Conservation (phyloP, 2,329 filamentous ascomycete genomes). For the Fusarium circinatum region DNA sequence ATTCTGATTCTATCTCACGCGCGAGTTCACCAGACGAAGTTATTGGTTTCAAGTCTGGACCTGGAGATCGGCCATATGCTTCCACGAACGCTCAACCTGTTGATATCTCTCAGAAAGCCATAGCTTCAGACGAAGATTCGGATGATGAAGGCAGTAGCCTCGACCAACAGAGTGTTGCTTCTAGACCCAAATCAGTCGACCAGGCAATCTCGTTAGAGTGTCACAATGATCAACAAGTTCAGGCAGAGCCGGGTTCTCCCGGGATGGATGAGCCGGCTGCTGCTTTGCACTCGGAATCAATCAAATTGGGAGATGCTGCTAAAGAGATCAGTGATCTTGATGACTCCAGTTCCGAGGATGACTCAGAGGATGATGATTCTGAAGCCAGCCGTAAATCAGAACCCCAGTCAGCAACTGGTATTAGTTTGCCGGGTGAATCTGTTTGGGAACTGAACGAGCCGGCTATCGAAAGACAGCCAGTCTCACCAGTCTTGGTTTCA, state of each 20-base stretch:
- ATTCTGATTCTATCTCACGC: neutral
- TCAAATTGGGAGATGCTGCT: neutral
- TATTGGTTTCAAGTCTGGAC: neutral
- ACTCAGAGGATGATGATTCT: conserved; percentile 3
- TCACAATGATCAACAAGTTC: neutral
- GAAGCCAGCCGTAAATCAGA: neutral
- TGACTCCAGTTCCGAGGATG: conserved; percentile 1
- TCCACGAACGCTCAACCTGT: neutral
- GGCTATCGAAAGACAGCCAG: neutral
- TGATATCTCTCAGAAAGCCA: neutral
- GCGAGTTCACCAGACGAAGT: conserved; percentile 5
- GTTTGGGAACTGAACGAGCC: neutral
- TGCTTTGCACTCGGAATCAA: neutral
- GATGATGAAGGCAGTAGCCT: neutral
- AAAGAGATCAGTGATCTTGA: neutral
- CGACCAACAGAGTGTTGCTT: neutral
- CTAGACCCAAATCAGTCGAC: neutral
- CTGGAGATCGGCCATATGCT: neutral
- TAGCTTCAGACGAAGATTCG: neutral
- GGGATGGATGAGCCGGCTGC: neutral
- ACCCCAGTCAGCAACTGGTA: neutral
- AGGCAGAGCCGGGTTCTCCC: neutral
- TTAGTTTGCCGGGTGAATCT: neutral
- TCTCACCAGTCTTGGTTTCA: neutral
- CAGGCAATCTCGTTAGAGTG: neutral